phyloP scores from a whole-genome alignment of 2,329 filamentous ascomycete genomes.

The Pseudogymnoascus sp. region DNA sequence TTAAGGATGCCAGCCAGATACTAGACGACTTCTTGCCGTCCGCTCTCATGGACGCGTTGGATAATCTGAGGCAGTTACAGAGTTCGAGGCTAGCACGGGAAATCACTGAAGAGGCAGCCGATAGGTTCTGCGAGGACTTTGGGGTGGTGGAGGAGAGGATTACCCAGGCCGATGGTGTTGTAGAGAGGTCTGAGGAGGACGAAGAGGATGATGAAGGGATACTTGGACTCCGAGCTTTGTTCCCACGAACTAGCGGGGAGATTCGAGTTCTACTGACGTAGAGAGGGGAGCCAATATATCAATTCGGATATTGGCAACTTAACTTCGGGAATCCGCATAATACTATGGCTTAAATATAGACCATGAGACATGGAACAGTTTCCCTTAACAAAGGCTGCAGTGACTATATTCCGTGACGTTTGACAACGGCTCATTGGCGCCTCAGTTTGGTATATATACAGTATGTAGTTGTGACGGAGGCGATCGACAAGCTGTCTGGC shows the following conservation, averaged over 20 bases:
- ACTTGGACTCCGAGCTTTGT: slow-evolving; percentile 21
- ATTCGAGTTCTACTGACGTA: slow-evolving; percentile 28
- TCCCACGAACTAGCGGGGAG: slow-evolving; percentile 28
- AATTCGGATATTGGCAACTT: not conserved
- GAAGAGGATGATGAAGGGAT: slow-evolving; percentile 20
- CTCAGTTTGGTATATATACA: not conserved
- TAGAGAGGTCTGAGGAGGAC: slow-evolving; percentile 17
- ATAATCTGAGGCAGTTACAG: slow-evolving; percentile 66
- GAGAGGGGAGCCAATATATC: not conserved
- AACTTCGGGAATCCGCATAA: not conserved
- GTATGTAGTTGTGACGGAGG: slow-evolving; percentile 1
- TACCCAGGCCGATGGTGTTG: slow-evolving; percentile 46
- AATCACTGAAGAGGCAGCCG: slow-evolving; percentile 74
- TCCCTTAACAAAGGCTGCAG: not conserved
- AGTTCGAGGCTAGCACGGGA: slow-evolving; percentile 63
- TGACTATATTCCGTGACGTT: not conserved
- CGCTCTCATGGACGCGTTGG: slow-evolving; percentile 83
- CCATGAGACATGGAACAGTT: not conserved
- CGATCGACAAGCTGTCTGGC: slow-evolving; percentile 2
- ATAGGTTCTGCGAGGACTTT: slow-evolving; percentile 79
- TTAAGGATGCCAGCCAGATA: slow-evolving; percentile 62
- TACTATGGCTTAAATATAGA: not conserved
- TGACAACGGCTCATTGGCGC: not conserved
- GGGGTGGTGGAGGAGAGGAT: slow-evolving; percentile 57
- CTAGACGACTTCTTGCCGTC: slow-evolving; percentile 89